A percentile compares a stretch with the other conserved stretches of the same genome.
phyloP scores from a whole-genome alignment of 345 rosid species.

The Syzygium aromaticum region DNA sequence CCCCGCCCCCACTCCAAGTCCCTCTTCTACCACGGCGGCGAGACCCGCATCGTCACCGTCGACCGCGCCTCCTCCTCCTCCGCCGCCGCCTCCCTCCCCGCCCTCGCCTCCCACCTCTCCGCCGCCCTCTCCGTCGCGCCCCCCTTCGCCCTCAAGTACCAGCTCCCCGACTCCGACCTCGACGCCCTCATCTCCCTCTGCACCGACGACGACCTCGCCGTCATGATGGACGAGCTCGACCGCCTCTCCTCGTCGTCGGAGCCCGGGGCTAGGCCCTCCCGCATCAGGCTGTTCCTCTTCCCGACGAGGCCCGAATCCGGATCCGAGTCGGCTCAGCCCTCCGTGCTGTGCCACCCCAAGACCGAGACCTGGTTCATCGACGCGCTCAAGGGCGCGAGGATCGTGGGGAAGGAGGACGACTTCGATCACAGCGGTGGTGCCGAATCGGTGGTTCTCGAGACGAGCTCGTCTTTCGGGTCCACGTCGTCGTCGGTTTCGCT shows the following conservation, averaged over 20 bases:
- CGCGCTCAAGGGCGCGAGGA: slow-evolving; percentile 53
- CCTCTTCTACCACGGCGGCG: slow-evolving; percentile 38
- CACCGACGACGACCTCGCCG: slow-evolving; percentile 32
- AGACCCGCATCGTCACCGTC: slow-evolving; percentile 40
- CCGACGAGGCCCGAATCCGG: neutral
- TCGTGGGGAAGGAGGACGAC: slow-evolving; percentile 23
- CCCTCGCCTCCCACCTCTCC: slow-evolving; percentile 24
- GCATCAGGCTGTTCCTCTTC: slow-evolving; percentile 34
- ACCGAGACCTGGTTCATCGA: slow-evolving; percentile 77
- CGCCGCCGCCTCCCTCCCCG: slow-evolving; percentile 13
- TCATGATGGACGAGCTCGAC: slow-evolving; percentile 33
- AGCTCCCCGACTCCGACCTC: slow-evolving; percentile 38
- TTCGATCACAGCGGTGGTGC: slow-evolving; percentile 22
- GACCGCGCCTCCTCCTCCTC: slow-evolving; percentile 11
- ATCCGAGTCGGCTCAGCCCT: neutral
- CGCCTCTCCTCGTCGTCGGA: slow-evolving; percentile 5
- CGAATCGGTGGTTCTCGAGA: slow-evolving; percentile 63
- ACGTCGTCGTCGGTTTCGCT: slow-evolving; percentile 59
- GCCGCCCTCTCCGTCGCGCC: slow-evolving; percentile 17
- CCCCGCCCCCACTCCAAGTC: slow-evolving; percentile 42
- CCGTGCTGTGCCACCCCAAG: slow-evolving; percentile 39
- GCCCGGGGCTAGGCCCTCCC: neutral
- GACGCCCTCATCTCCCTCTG: slow-evolving; percentile 40
- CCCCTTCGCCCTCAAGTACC: slow-evolving; percentile 37
- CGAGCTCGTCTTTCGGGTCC: slow-evolving; percentile 74